phyloP scores from a whole-genome alignment of 352 stramenopile genomes.

The Globisporangium cederbergense region DNA sequence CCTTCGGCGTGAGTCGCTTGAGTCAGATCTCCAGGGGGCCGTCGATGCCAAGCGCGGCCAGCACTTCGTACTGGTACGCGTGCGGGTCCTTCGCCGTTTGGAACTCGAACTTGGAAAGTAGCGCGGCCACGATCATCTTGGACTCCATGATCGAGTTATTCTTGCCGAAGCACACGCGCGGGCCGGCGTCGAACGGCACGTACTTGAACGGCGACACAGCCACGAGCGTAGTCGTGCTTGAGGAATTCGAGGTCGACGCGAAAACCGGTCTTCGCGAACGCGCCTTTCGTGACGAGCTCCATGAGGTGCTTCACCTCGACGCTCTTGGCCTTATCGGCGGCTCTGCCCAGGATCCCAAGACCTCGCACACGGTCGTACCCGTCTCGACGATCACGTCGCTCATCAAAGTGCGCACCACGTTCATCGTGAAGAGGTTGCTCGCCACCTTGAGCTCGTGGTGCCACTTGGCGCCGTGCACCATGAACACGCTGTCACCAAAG shows the following conservation, averaged over 20 bases:
- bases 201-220: constrained; percentile 37
- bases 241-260: constrained; percentile 30
- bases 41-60: constrained; percentile 13
- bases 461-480: constrained; percentile 33
- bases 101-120: constrained; percentile 26
- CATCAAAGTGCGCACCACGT: constrained; percentile 31
- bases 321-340: not conserved
- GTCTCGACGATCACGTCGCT: constrained; percentile 8
- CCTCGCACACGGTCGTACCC: not conserved
- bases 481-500: constrained; percentile 55
- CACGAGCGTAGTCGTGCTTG: constrained; percentile 20
- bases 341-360: not conserved
- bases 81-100: constrained; percentile 10
- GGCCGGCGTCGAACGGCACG: constrained; percentile 36
- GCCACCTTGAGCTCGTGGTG: constrained; percentile 35
- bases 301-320: constrained; percentile 49
- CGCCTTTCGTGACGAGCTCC: constrained; percentile 56
- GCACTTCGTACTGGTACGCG: constrained; percentile 15
- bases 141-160: constrained; percentile 33
- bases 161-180: constrained; percentile 37
- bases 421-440: constrained; percentile 27
- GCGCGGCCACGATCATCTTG: constrained; percentile 23
- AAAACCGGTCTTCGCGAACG: constrained; percentile 61
- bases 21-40: not conserved
- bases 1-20: not conserved